Base-by-base conservation (phyloP, 768 basidiomycete genomes). In the Lactarius tabidus region DNA sequence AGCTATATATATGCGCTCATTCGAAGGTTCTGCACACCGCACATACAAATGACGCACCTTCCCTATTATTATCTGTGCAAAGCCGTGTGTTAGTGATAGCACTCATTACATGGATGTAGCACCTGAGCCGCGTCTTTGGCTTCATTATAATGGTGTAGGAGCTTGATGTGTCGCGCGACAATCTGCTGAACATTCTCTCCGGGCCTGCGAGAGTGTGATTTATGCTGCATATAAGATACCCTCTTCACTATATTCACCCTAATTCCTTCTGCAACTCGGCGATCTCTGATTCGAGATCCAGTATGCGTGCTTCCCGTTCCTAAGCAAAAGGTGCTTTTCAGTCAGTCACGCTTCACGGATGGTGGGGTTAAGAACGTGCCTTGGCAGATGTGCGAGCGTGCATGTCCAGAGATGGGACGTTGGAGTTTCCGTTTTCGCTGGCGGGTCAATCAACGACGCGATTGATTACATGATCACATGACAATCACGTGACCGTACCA, bases 71-170 rank as follows among this genome's bases (percentile, higher is more conserved):
- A 90, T 86, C 91, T 93, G 41, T 5, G 18, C 7, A 9, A 41
- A 12, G 23, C 0, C 14, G 15, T 2, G 4, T 8, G 9, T 43
- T 23, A 39, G 56, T 12, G 59, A 4, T 28, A 36, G 18, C 12
- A n/a, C 28, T 9, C 14, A 26, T 10, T 20, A 59, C 28, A n/a
- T 17, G 7, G 29, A 15, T 20, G 45, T 62, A 38, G 26, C 43
- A 84, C 90, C 84, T 91, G 90, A 2, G 88, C 81, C 4, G 89
- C 90, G 71, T 91, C 90, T 72, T 91, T 91, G 6, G 87, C 84
- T 74, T 91, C 89, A 60, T 91, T 91, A 64, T 91, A 91, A 43
- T 77, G 79, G 73, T 91, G 89, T 28, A 91, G 75, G 3, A 89
- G 77, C 64, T 82, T 81, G 71, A 90, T 90, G 67, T 90, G 88